Base-by-base conservation (phyloP, 2,329 filamentous ascomycete genomes). In the Scedosporium minutisporum region DNA sequence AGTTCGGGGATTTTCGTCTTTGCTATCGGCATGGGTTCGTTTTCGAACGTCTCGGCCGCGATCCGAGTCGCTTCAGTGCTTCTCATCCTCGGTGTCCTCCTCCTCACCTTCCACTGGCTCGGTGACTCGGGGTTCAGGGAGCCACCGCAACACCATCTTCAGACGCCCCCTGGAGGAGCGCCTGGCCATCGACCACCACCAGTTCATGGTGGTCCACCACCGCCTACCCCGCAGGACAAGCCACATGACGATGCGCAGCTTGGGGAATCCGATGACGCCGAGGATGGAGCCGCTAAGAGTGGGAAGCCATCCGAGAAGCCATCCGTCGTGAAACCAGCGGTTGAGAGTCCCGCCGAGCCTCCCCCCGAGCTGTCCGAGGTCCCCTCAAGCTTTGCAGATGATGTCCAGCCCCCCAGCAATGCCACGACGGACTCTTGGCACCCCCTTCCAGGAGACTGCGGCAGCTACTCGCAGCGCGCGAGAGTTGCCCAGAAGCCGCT, bases 401-500 rank as follows among this genome's bases (percentile, higher is more conserved):
- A 55, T 55, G 51, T 42, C 27, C 12, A 59, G 33, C 16, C 29
- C n/a, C 16, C 18, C 21, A 23, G 16, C 38, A 33, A 44, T 16
- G 4, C 27, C 29, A 23, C n/a, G 29, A 33, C 7, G 7, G 57
- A 57, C 1, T 16, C 29, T 10, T 59, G 57, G 57, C 57, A 59
- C n/a, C 57, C 57, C 3, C 29, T 59, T 18, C 57, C 57, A 1
- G 16, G 14, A 18, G 21, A 42, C 27, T 66, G 65, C 27, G 55
- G 61, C 14, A 63, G 63, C 21, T 66, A 66, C 59, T 63, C 64
- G 4, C 23, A n/a, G 4, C 62, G 63, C 51, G 58, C 65, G 3
- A 41, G 59, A 6, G 18, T 12, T 4, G 42, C 44, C 3, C 89
- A 93, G 71, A 77, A 81, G 42, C 93, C 93, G 1, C 86, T 87